phyloP scores from a whole-genome alignment of 1,284 basidiomycete genomes.

The Malassezia sp. region DNA sequence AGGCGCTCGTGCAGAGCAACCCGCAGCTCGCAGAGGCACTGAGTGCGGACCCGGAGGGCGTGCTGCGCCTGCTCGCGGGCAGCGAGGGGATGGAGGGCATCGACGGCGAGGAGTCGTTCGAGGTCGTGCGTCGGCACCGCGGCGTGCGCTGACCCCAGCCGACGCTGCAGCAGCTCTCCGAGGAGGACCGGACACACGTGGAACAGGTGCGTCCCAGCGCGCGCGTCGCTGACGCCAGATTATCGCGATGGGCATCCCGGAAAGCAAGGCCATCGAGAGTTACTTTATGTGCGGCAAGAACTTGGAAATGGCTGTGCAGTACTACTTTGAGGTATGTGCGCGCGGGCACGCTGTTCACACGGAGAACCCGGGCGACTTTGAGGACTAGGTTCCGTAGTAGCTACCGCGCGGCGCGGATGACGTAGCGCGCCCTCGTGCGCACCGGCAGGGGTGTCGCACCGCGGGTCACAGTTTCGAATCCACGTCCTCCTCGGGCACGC shows the following conservation, averaged over 20 bases:
- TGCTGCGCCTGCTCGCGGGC: slow-evolving; percentile 34
- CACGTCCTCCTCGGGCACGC: background rate
- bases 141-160: no score
- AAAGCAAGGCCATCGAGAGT: slow-evolving; percentile 38
- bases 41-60: slow-evolving; percentile 39
- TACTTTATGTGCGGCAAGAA: slow-evolving; percentile 46
- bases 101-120: slow-evolving; percentile 31
- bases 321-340: slow-evolving; percentile 36
- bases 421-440: no score
- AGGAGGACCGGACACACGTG: slow-evolving; percentile 32
- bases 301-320: slow-evolving; percentile 45
- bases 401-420: no score
- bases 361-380: slow-evolving; percentile 17
- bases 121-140: no score
- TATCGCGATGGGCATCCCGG: slow-evolving; percentile 42
- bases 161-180: slow-evolving; percentile 27
- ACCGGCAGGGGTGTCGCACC: no score
- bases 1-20: slow-evolving; percentile 44
- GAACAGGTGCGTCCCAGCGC: slow-evolving; percentile 23
- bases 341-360: background rate
- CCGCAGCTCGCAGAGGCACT: slow-evolving; percentile 42
- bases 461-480: background rate
- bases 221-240: slow-evolving; percentile 20
- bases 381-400: slow-evolving; percentile 10
- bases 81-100: slow-evolving; percentile 20